Evolutionary conservation across 2,329 filamentous ascomycete genomes (phyloP), one percentile per base, ranked within the genome.

Genomic region (Shiraia sp.): DNA sequence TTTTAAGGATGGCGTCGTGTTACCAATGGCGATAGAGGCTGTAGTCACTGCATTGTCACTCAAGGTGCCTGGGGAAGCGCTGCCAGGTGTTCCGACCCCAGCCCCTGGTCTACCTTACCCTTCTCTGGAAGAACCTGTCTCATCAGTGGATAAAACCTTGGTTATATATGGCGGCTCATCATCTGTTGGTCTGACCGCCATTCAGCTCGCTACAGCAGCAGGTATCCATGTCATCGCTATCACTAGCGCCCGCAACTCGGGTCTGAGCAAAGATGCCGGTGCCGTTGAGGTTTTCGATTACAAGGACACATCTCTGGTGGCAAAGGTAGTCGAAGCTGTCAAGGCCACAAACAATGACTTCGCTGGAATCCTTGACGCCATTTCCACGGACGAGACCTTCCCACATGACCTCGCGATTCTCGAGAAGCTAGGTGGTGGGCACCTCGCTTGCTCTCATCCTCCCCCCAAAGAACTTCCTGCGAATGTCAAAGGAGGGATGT

Each of bases 121-220:
- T 2, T 66, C 63, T 41, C 32, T 72, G 57, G 5, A 65, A 57
- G 16, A 42, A 16, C 4, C 55, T 50, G 31, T 32, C 19, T 19
- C 34, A 3, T 51, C 53, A 3, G 31, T 42, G 2, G 57, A 57
- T 37, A 72, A 73, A 49, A 62, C 64, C 4, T 48, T 74, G 16
- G 47, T 79, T 7, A 57, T 79, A 5, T 79, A 74, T 69, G 78
- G 78, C 6, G 79, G 76, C 0, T 70, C 73, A 3, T 53, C 57
- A 17, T 61, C 56, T 4, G 51, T 73, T 12, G 57, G 75, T 4
- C 70, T 72, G 15, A 65, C 59, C 10, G 69, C 67, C 0, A 70
- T 74, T 15, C 74, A 76, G 40, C 41, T 75, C 1, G 72, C 70
- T 1, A 60, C 51, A 1, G 65, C 69, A 0, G 53, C 68, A 10